phyloP scores from a whole-genome alignment of 2,329 filamentous ascomycete genomes.

The Aspergillus ochraceus region DNA sequence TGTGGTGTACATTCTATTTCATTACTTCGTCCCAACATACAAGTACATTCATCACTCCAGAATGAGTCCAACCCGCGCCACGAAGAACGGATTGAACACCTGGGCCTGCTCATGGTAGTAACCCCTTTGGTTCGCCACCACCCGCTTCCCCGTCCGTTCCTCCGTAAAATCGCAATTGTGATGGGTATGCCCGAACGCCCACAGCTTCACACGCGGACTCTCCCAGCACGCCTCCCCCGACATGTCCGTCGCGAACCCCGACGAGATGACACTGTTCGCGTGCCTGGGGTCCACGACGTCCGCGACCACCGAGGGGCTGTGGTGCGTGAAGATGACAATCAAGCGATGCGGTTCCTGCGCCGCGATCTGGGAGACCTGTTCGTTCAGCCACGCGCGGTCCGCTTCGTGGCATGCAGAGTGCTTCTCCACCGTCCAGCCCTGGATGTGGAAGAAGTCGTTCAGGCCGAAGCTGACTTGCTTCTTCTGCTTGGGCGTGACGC shows the following conservation, averaged over 20 bases:
- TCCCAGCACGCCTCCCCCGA: slow-evolving; percentile 40
- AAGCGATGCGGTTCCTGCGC: slow-evolving; percentile 31
- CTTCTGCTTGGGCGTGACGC: slow-evolving; percentile 39
- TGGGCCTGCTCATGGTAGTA: slow-evolving; percentile 37
- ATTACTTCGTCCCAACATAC: too few relatives aligned
- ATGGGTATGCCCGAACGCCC: slow-evolving; percentile 54
- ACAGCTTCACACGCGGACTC: slow-evolving; percentile 39
- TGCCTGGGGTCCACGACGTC: slow-evolving; percentile 33
- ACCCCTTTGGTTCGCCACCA: slow-evolving; percentile 45
- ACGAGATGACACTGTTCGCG: slow-evolving; percentile 31
- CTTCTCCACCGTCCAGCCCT: slow-evolving; percentile 33
- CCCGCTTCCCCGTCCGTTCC: slow-evolving; percentile 29
- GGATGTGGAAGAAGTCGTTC: slow-evolving; percentile 55
- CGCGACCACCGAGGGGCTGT: slow-evolving; percentile 33
- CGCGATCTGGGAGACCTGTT: slow-evolving; percentile 33
- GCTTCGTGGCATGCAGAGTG: slow-evolving; percentile 32
- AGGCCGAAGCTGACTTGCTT: slow-evolving; percentile 45
- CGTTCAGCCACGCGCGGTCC: slow-evolving; percentile 42
- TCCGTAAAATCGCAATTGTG: slow-evolving; percentile 45
- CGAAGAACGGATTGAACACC: neutral
- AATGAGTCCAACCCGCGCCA: neutral
- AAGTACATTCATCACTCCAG: neutral
- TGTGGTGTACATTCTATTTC: too few relatives aligned
- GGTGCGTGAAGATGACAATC: slow-evolving; percentile 42
- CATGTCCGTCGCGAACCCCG: slow-evolving; percentile 47